Evolutionary conservation across 2,329 filamentous ascomycete species (phyloP).

Genomic region (Penicillium brevicompactum): DNA sequence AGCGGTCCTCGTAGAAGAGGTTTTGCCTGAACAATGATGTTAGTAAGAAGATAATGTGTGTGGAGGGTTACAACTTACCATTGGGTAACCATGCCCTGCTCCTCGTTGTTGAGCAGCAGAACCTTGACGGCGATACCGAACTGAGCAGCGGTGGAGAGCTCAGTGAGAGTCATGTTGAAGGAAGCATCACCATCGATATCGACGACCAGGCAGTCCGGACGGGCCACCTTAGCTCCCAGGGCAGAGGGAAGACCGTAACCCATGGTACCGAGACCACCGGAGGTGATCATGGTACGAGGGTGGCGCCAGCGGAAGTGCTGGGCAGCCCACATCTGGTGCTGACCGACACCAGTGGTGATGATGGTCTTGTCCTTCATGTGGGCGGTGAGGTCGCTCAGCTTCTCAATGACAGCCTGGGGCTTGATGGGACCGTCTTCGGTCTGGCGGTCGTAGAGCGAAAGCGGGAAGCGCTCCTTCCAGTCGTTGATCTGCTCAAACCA

Average conservation of each 20-base stretch:
- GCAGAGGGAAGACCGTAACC: conserved; percentile 92
- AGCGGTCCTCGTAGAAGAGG: conserved; percentile 94
- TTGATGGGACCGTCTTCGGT: conserved; percentile 81
- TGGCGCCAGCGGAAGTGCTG: conserved; percentile 95
- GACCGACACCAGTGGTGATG: conserved; percentile 91
- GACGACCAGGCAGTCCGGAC: conserved; percentile 80
- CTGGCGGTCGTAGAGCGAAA: conserved; percentile 77
- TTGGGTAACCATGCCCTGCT: conserved; percentile 98
- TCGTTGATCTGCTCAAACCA: conserved; percentile 89
- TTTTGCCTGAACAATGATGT: conserved; percentile 62
- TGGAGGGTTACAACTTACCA: conserved; percentile 49
- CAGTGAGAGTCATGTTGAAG: conserved; percentile 97
- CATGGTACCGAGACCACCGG: conserved; percentile 94
- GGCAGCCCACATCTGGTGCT: conserved; percentile 98
- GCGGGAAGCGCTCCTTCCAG: conserved; percentile 92
- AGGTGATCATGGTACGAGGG: conserved; percentile 93
- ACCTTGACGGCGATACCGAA: conserved; percentile 97
- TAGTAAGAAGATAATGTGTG: not conserved
- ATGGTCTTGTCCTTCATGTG: conserved; percentile 80
- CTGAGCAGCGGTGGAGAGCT: conserved; percentile 88
- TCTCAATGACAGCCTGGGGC: conserved; percentile 89
- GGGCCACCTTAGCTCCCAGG: conserved; percentile 90
- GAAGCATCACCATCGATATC: conserved; percentile 99
- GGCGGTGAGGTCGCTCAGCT: conserved; percentile 80
- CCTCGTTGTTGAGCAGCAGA: conserved; percentile 93